A percentile compares a stretch with the other conserved stretches of the same genome.
Evolutionary conservation across 2,329 filamentous ascomycete genomes (phyloP).

Genomic region (Hypoxylon sp.): DNA sequence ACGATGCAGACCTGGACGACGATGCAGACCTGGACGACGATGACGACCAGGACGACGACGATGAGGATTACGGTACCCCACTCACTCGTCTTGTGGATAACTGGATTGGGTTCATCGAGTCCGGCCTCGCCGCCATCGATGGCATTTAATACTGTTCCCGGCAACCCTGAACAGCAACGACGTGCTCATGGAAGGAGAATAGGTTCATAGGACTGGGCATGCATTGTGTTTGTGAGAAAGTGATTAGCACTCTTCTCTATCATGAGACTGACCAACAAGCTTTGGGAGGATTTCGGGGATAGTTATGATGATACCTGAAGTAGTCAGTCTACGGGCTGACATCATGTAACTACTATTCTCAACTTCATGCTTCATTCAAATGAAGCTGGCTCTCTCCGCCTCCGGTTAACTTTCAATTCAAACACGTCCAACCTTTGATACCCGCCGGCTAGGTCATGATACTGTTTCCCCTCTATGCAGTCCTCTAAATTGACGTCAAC

Average conservation of each 20-base stretch:
- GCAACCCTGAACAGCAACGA: too few relatives aligned
- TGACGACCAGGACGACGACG: too few relatives aligned
- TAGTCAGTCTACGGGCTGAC: background rate
- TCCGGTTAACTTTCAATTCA: conserved; percentile 62
- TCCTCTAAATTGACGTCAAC: conserved; percentile 63
- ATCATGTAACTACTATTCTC: background rate
- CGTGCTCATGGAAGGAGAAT: background rate
- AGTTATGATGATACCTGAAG: background rate
- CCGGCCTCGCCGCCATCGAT: too few relatives aligned
- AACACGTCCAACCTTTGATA: conserved; percentile 70
- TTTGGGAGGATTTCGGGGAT: background rate
- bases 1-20: too few relatives aligned
- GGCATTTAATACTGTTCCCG: too few relatives aligned
- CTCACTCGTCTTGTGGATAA: too few relatives aligned
- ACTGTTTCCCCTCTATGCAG: conserved; percentile 69
- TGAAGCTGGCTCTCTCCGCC: conserved; percentile 52
- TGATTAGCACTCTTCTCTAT: background rate
- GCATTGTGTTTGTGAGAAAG: background rate
- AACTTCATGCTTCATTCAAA: conserved; percentile 20
- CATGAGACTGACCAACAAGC: background rate
- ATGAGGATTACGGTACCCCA: too few relatives aligned
- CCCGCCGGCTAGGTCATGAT: conserved; percentile 67
- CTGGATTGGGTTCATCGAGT: too few relatives aligned
- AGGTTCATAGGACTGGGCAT: background rate
- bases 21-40: too few relatives aligned